Evolutionary conservation across 805 yeast species (phyloP).

Genomic region (Suhomyces pyralidae): DNA sequence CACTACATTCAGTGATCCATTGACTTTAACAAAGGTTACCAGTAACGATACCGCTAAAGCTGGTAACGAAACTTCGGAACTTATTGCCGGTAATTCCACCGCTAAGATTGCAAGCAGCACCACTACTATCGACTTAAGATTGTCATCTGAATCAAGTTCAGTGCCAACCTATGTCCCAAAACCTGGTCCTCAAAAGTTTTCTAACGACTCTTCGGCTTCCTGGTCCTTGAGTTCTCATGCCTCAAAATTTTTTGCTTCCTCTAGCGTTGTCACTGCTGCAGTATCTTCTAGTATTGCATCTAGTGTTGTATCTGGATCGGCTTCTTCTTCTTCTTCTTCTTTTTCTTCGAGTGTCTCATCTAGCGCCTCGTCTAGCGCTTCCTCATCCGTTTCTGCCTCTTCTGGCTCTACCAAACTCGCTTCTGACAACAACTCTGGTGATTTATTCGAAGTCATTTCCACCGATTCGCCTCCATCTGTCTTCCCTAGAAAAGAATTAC

Average conservation of each 20-base stretch:
- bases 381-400: not conserved
- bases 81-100: not conserved
- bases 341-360: not conserved
- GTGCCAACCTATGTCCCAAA: not conserved
- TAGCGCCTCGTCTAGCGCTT: not conserved
- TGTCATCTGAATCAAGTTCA: slow-evolving; percentile 1
- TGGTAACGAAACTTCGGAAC: not conserved
- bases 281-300: not conserved
- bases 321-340: not conserved
- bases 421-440: slow-evolving; percentile 22
- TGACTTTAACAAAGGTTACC: slow-evolving; percentile 7
- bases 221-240: not conserved
- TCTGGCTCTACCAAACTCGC: not conserved
- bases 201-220: not conserved
- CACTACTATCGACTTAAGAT: slow-evolving; percentile 7
- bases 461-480: slow-evolving; percentile 43
- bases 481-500: slow-evolving; percentile 45
- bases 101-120: not conserved
- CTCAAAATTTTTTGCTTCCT: not conserved
- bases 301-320: not conserved
- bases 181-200: not conserved
- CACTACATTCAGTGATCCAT: slow-evolving; percentile 16
- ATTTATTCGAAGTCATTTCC: slow-evolving; percentile 49
- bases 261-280: not conserved
- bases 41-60: not conserved